Conservation (phyloP, 306 rosid species). For the Begonia masoniana region DNA sequence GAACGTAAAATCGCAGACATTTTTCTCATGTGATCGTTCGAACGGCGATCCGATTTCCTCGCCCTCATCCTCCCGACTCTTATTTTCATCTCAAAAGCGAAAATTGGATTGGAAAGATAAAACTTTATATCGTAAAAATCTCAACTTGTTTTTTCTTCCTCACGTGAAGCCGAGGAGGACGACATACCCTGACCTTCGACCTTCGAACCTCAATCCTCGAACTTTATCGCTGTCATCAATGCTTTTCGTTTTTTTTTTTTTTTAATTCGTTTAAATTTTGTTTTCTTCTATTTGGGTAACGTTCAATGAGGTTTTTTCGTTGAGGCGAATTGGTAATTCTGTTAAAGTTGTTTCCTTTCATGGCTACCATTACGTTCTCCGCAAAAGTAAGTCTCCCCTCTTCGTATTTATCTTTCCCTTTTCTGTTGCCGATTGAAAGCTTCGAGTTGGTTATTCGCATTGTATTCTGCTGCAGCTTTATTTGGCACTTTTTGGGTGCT, state of each 20-base stretch:
- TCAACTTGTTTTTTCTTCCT: neutral
- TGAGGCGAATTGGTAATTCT: neutral
- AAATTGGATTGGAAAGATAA: too few relatives aligned
- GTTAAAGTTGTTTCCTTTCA: neutral
- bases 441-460: too few relatives aligned
- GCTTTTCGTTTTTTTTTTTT: neutral
- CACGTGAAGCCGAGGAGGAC: constrained; percentile 2
- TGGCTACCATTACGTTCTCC: neutral
- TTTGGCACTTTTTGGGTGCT: too few relatives aligned
- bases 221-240: neutral
- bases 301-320: too few relatives aligned
- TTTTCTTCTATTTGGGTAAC: neutral
- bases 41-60: constrained; percentile 3
- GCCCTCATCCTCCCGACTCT: neutral
- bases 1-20: too few relatives aligned
- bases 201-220: too few relatives aligned
- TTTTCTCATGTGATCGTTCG: neutral
- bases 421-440: too few relatives aligned
- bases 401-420: neutral
- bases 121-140: too few relatives aligned
- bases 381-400: neutral
- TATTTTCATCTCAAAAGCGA: neutral
- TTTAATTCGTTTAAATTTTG: neutral
- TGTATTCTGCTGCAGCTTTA: too few relatives aligned
- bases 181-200: neutral